A percentile compares a stretch with the other conserved stretches of the same genome.
Conservation (phyloP, 129 eudicot species). For the Mikania micrantha region DNA sequence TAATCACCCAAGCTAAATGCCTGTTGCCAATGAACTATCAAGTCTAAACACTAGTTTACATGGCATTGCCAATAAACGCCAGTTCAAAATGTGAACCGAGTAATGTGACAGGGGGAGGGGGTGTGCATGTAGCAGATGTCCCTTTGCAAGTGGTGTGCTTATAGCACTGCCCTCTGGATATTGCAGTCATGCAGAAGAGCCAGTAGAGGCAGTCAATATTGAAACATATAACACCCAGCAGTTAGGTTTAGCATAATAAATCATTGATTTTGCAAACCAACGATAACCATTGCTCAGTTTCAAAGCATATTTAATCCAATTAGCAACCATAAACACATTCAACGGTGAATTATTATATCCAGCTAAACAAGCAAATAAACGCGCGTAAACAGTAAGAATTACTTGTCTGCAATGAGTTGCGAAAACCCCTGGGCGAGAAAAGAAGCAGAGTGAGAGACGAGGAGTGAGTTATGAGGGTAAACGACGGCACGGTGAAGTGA, state of each 20-base stretch:
- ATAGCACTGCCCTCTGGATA: too few species aligned
- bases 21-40: too few species aligned
- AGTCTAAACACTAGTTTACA: too few species aligned
- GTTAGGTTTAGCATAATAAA: conserved; percentile 15
- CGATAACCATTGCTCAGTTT: conserved; percentile 1
- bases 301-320: background rate
- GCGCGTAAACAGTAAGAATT: conserved; percentile 3
- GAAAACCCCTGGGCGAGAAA: conserved; percentile 84
- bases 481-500: conserved; percentile 82
- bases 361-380: background rate
- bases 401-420: conserved; percentile 84
- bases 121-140: too few species aligned
- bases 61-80: too few species aligned
- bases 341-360: conserved; percentile 7
- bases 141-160: too few species aligned
- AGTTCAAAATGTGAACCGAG: too few species aligned
- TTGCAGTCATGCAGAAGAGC: background rate
- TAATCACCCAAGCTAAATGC: too few species aligned
- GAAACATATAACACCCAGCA: background rate
- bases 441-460: conserved; percentile 84
- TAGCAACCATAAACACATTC: background rate
- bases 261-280: background rate
- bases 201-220: background rate
- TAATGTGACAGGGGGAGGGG: too few species aligned
- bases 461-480: conserved; percentile 81